Conservation (phyloP, 305 asterid species). For the Solanum hybrid region DNA sequence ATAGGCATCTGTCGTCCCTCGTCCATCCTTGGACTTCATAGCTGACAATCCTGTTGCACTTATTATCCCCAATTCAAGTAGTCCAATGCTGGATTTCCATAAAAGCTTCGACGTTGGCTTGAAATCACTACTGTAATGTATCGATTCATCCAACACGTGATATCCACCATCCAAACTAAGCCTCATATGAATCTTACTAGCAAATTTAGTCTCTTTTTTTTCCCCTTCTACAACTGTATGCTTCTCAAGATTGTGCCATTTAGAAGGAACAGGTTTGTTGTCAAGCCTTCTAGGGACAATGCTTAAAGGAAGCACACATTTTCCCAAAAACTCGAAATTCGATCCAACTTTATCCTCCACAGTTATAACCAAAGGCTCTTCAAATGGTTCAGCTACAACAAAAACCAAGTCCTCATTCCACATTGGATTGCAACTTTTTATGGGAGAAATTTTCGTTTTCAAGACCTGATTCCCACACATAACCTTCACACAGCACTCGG, state of each 20-base stretch:
- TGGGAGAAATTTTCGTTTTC: conserved; percentile 30
- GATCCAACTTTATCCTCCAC: conserved; percentile 47
- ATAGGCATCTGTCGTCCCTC: conserved; percentile 59
- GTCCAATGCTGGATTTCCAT: conserved; percentile 66
- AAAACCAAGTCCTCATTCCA: conserved; percentile 80
- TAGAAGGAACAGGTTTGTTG: conserved; percentile 49
- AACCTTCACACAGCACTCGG: conserved; percentile 49
- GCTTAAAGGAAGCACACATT: conserved; percentile 26
- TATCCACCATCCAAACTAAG: conserved; percentile 74
- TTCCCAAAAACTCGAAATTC: conserved; percentile 45
- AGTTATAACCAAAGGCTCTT: conserved; percentile 46
- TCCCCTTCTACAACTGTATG: conserved; percentile 38
- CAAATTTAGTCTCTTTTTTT: conserved; percentile 44
- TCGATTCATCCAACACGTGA: conserved; percentile 75
- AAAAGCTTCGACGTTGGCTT: conserved; percentile 54
- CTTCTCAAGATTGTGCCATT: conserved; percentile 73
- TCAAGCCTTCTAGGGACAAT: conserved; percentile 41
- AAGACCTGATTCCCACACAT: conserved; percentile 40
- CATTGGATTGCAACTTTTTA: conserved; percentile 41
- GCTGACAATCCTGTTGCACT: conserved; percentile 52
- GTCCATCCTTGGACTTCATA: conserved; percentile 53
- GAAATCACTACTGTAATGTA: conserved; percentile 59
- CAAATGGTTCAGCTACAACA: conserved; percentile 73
- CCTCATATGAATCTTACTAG: conserved; percentile 77
- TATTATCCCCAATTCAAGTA: conserved; percentile 63